Conservation (phyloP, 2,329 filamentous ascomycete species). For the Trichophyton verrucosum region DNA sequence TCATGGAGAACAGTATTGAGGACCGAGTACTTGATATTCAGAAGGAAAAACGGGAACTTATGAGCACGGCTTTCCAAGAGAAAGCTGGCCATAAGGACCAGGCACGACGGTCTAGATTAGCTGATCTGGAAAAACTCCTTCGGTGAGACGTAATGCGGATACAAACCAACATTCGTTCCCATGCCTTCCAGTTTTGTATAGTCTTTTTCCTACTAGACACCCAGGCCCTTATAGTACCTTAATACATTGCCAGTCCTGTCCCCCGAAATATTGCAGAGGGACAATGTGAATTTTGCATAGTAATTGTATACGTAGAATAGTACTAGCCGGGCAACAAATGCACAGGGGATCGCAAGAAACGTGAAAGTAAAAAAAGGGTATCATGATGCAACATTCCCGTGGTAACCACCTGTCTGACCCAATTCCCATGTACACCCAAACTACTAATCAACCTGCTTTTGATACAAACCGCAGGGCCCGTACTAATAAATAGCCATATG, state of each 20-base stretch:
- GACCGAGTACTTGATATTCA: constrained; percentile 70
- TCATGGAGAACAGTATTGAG: constrained; percentile 71
- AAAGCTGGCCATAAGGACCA: constrained; percentile 43
- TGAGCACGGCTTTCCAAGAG: constrained; percentile 68
- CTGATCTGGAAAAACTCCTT: constrained; percentile 31
- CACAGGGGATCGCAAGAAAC: background rate
- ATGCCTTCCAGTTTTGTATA: too few relatives aligned
- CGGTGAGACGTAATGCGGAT: background rate
- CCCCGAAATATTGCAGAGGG: too few relatives aligned
- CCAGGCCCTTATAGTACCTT: too few relatives aligned
- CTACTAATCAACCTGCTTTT: background rate
- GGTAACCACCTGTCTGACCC: background rate
- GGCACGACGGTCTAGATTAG: constrained; percentile 43
- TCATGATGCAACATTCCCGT: background rate
- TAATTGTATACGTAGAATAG: too few relatives aligned
- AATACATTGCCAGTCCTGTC: too few relatives aligned
- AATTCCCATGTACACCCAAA: background rate
- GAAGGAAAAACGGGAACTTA: constrained; percentile 62
- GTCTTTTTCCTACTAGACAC: too few relatives aligned
- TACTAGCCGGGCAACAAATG: background rate
- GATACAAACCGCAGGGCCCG: background rate
- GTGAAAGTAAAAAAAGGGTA: background rate
- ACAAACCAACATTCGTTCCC: background rate
- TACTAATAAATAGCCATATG: background rate
- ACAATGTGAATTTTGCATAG: background rate